Conservation (phyloP, 2,329 filamentous ascomycete genomes). For the Penicillium sp. region DNA sequence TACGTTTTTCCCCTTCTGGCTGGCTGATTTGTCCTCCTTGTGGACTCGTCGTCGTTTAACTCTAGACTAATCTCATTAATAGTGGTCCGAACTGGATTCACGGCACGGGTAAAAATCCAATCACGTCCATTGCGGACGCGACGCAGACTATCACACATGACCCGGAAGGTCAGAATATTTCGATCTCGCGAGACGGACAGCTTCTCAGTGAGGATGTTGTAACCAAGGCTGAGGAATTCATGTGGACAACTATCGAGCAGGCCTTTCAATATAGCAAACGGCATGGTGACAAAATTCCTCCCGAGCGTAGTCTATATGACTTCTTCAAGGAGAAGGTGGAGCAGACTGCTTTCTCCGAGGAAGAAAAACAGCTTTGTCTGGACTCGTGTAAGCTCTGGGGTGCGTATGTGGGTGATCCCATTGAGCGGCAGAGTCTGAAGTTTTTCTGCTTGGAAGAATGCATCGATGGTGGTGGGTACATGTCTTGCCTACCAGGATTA, state of each 20-base stretch:
- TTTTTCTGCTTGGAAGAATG: slow-evolving; percentile 70
- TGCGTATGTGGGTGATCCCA: slow-evolving; percentile 63
- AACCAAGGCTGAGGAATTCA: slow-evolving; percentile 44
- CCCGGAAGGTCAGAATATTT: slow-evolving; percentile 55
- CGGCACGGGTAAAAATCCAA: slow-evolving; percentile 63
- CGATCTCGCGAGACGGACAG: slow-evolving; percentile 54
- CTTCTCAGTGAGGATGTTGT: slow-evolving; percentile 42
- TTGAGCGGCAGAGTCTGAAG: slow-evolving; percentile 63
- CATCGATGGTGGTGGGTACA: slow-evolving; percentile 60
- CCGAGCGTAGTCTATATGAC: slow-evolving; percentile 58
- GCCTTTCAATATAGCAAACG: slow-evolving; percentile 64
- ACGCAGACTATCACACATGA: slow-evolving; percentile 56
- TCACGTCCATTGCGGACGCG: slow-evolving; percentile 58
- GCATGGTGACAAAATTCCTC: slow-evolving; percentile 55
- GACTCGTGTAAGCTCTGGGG: slow-evolving; percentile 65
- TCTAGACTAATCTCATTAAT: background rate
- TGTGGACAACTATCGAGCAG: slow-evolving; percentile 63
- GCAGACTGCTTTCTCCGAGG: slow-evolving; percentile 41
- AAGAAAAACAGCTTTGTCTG: slow-evolving; percentile 54
- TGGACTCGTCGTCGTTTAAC: background rate
- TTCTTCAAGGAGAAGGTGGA: slow-evolving; percentile 58
- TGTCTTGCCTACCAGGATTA: background rate
- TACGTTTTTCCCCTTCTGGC: background rate
- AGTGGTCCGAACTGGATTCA: slow-evolving; percentile 70
- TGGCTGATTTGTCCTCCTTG: too few species aligned